These are phyloP conservation scores for Chalciporus sphaerocephalus DNA, from an alignment of 768 basidiomycete genomes.

Conservation along the genomic window DNA sequence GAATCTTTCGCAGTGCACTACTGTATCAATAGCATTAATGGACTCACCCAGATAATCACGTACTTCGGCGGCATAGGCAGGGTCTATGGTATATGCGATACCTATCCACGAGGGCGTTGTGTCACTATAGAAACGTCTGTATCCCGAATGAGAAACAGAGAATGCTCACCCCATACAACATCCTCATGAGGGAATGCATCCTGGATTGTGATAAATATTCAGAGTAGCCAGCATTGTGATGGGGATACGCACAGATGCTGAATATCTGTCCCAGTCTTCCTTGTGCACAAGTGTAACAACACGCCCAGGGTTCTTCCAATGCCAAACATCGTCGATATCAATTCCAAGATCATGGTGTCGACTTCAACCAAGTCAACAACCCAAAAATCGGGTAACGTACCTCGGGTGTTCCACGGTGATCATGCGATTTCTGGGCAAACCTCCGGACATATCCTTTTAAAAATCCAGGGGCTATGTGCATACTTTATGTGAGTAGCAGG, in stretches of 20 bases:
- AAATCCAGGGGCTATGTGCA: conserved; percentile 62
- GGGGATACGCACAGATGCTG: conserved; percentile 48
- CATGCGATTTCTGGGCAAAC: conserved; percentile 88
- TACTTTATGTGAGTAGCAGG: neutral
- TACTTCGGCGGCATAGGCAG: conserved; percentile 67
- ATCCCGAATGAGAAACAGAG: too few species aligned
- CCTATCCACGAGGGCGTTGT: conserved; percentile 38
- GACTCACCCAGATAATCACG: conserved; percentile 74
- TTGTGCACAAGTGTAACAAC: conserved; percentile 89
- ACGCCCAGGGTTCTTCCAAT: conserved; percentile 68
- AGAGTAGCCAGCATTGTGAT: neutral
- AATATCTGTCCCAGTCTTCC: conserved; percentile 80
- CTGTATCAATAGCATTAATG: neutral
- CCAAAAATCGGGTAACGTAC: conserved; percentile 37
- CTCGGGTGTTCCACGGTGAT: conserved; percentile 88
- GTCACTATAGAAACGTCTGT: neutral
- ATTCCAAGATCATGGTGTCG: neutral
- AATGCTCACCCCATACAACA: conserved; percentile 59
- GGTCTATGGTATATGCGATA: conserved; percentile 84
- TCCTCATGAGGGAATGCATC: conserved; percentile 33
- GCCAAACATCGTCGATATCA: neutral
- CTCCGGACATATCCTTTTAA: conserved; percentile 87
- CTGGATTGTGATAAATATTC: conserved; percentile 8
- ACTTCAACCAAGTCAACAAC: neutral
- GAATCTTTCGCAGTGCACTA: neutral